phyloP scores from a whole-genome alignment of 2,329 filamentous ascomycete genomes.

The Monilinia vaccinii-corymbosi region DNA sequence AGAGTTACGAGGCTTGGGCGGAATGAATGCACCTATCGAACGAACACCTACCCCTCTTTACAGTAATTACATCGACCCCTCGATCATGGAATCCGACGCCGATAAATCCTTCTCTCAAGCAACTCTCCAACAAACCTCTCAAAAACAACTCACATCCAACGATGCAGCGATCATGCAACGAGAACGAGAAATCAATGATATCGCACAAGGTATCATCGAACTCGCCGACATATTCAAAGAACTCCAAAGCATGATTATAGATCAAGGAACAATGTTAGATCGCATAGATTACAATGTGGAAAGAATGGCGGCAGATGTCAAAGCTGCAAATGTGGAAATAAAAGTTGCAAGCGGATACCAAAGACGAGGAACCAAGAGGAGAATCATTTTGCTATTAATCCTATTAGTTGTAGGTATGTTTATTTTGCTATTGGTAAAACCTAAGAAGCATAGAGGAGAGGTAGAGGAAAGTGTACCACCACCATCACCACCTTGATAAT shows the following conservation, averaged over 20 bases:
- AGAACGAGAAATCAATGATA: constrained; percentile 94
- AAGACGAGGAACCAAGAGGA: constrained; percentile 77
- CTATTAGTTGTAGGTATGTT: constrained; percentile 80
- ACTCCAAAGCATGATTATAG: constrained; percentile 89
- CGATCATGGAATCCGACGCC: constrained; percentile 84
- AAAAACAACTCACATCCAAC: constrained; percentile 60
- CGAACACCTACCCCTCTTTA: constrained; percentile 42
- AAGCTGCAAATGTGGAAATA: constrained; percentile 85
- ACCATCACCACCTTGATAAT: constrained; percentile 15
- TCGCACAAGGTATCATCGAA: constrained; percentile 96
- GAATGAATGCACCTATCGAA: constrained; percentile 46
- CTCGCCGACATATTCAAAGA: constrained; percentile 95
- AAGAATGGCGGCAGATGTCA: constrained; percentile 86
- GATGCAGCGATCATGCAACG: constrained; percentile 82
- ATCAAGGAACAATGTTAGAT: constrained; percentile 84
- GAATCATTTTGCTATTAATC: constrained; percentile 82
- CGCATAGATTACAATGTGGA: constrained; percentile 98
- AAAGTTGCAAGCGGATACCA: constrained; percentile 85
- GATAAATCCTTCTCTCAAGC: constrained; percentile 89
- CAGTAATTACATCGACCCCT: constrained; percentile 67
- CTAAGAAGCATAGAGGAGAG: constrained; percentile 21
- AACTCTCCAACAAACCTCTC: constrained; percentile 66
- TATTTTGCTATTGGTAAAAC: constrained; percentile 71
- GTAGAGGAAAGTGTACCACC: constrained; percentile 23
- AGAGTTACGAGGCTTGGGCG: constrained; percentile 69